Percentiles rank a stretch among this genome's conserved stretches.
These are phyloP conservation scores for Tricholoma sp. DNA, from an alignment of 768 basidiomycete species.

Conservation along the genomic window DNA sequence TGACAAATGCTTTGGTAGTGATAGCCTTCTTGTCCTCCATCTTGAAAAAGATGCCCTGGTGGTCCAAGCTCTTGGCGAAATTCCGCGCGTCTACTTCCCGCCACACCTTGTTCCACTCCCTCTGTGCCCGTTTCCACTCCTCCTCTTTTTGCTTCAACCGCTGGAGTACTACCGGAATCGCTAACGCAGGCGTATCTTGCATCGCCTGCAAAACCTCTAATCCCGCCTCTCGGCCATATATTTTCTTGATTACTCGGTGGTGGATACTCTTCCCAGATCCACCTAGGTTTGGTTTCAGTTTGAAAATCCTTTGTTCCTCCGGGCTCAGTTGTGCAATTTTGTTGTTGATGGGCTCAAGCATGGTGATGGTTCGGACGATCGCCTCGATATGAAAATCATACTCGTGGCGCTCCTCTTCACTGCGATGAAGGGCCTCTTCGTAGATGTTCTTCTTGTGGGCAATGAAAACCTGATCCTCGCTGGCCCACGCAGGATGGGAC, in stretches of 20 bases:
- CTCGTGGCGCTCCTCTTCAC: conserved; percentile 97
- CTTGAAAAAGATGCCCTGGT: conserved; percentile 90
- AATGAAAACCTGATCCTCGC: conserved; percentile 89
- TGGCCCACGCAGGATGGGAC: conserved; percentile 92
- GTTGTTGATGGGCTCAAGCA: conserved; percentile 87
- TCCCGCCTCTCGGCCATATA: conserved; percentile 86
- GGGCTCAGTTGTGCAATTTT: conserved; percentile 74
- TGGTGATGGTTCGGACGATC: conserved; percentile 81
- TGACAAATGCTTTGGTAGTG: conserved; percentile 69
- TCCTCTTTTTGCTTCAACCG: conserved; percentile 95
- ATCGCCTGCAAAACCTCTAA: conserved; percentile 79
- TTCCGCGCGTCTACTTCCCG: conserved; percentile 93
- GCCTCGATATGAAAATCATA: conserved; percentile 99
- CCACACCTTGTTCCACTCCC: conserved; percentile 99
- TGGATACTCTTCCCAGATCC: conserved; percentile 88
- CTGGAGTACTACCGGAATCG: conserved; percentile 85
- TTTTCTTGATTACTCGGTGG: conserved; percentile 92
- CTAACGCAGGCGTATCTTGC: conserved; percentile 86
- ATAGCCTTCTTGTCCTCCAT: conserved; percentile 82
- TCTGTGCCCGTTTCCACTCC: conserved; percentile 95
- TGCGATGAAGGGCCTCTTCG: conserved; percentile 94
- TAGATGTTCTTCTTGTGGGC: conserved; percentile 93
- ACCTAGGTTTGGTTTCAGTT: conserved; percentile 84
- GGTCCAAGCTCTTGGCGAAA: conserved; percentile 89
- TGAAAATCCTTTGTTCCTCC: conserved; percentile 78